These are phyloP conservation scores for Alternaria novae-zelandiae DNA, from an alignment of 2,329 filamentous ascomycete species.

Conservation along the genomic window DNA sequence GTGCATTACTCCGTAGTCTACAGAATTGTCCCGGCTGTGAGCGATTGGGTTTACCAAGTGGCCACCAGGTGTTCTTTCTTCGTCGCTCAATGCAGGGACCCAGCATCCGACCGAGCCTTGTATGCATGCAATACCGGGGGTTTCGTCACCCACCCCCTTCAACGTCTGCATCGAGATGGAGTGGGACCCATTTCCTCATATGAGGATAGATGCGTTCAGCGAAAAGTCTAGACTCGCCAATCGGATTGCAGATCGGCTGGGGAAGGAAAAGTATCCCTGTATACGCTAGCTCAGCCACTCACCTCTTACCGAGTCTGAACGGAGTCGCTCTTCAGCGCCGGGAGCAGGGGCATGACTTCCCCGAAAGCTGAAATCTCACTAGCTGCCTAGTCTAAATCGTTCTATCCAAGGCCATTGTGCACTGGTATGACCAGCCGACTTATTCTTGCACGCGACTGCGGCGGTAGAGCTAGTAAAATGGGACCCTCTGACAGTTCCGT, in stretches of 20 bases:
- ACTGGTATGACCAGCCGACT: slow-evolving; percentile 16
- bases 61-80: background rate
- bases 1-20: slow-evolving; percentile 4
- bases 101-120: slow-evolving; percentile 4
- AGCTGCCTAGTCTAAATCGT: slow-evolving; percentile 21
- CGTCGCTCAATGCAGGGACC: slow-evolving; percentile 19
- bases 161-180: slow-evolving; percentile 23
- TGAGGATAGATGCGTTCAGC: slow-evolving; percentile 29
- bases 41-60: background rate
- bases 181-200: slow-evolving; percentile 19
- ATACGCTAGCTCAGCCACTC: slow-evolving; percentile 35
- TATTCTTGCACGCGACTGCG: slow-evolving; percentile 41
- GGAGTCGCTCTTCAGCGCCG: slow-evolving; percentile 29
- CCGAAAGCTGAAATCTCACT: slow-evolving; percentile 32
- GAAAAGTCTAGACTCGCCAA: slow-evolving; percentile 38
- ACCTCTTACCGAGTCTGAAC: slow-evolving; percentile 28
- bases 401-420: slow-evolving; percentile 18
- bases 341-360: slow-evolving; percentile 42
- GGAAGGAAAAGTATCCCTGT: slow-evolving; percentile 25
- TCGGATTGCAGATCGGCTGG: slow-evolving; percentile 38
- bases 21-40: background rate
- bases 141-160: slow-evolving; percentile 9
- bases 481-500: slow-evolving; percentile 28
- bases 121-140: slow-evolving; percentile 1
- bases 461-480: slow-evolving; percentile 47